Base-by-base conservation (phyloP, 1,139 yeast species). In the Meyerozyma elateridarum region DNA sequence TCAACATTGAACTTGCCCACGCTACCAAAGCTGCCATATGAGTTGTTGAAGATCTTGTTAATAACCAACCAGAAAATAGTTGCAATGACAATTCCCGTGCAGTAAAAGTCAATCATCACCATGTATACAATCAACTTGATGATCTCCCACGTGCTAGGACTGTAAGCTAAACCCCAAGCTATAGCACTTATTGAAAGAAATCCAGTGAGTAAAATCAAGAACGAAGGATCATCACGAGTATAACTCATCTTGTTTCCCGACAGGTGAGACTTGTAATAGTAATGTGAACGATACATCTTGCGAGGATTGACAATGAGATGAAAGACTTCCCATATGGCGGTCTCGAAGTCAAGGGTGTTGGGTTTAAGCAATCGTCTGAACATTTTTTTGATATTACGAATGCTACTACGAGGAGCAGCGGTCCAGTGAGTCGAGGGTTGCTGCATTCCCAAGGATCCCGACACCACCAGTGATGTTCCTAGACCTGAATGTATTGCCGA, bases 191-290 rank as follows among this genome's bases (percentile, higher is more conserved):
- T 54, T 2, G 77, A 68, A 19, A 88, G 59, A 39, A 87, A 72
- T 2, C 68, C 61, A 11, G 87, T 74, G 32, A 87, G 64, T 29
- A 88, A 61, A 26, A 88, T 73, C 37, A 85, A 77, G 52, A 88
- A 88, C 20, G 93, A 80, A 0, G 96, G 96, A 52, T 88, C 96
- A 52, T 88, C 96, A 44, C 96, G 66, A 0, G 95, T 80, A 79
- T 91, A 85, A 40, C 59, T 56, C 30, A 52, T 45, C 34, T 50
- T 51, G 11, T 62, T 59, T 35, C 46, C 52, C 11, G 48, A 38
- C 28, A 51, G 42, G 35, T 58, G 63, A 38, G 62, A 69, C 44
- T 62, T 59, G 46, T 85, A 89, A 54, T 84, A 85, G 52, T 85
- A 85, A 38, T 85, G 73, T 15, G 91, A 76, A 42, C 85, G 71